These are phyloP conservation scores for Hyphodiscus hymeniophilus DNA, from an alignment of 495 filamentous ascomycete genomes.

Conservation along the genomic window DNA sequence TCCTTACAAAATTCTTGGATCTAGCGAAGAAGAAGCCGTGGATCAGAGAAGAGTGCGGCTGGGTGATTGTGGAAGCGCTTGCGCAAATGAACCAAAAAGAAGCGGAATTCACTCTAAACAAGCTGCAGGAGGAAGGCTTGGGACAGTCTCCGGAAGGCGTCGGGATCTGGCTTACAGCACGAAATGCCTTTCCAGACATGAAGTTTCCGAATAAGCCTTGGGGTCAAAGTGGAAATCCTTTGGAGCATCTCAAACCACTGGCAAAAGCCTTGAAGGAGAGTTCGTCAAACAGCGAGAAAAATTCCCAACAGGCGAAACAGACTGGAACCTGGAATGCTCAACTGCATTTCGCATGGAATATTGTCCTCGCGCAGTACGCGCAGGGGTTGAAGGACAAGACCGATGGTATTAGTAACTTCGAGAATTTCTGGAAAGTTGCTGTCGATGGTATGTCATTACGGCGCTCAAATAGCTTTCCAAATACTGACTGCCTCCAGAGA, in stretches of 20 bases:
- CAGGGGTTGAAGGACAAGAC: slow-evolving; percentile 25
- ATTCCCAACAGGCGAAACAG: slow-evolving; percentile 40
- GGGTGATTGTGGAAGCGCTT: slow-evolving; percentile 50
- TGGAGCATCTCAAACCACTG: slow-evolving; percentile 57
- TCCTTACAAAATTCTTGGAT: slow-evolving; percentile 51
- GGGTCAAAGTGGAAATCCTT: slow-evolving; percentile 57
- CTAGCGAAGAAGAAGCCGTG: slow-evolving; percentile 64
- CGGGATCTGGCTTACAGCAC: slow-evolving; percentile 72
- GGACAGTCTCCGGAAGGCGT: slow-evolving; percentile 77
- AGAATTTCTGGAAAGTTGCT: slow-evolving; percentile 78
- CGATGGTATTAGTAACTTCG: slow-evolving; percentile 45
- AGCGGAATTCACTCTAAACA: slow-evolving; percentile 53
- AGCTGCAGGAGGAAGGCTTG: slow-evolving; percentile 52
- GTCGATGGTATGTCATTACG: slow-evolving; percentile 56
- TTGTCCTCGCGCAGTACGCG: slow-evolving; percentile 51
- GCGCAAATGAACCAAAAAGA: slow-evolving; percentile 41
- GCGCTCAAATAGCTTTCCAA: slow-evolving; percentile 30
- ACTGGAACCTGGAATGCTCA: slow-evolving; percentile 67
- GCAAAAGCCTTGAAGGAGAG: slow-evolving; percentile 75
- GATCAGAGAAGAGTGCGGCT: slow-evolving; percentile 82
- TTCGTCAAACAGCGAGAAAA: slow-evolving; percentile 36
- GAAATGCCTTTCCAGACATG: slow-evolving; percentile 53
- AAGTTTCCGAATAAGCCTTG: slow-evolving; percentile 62
- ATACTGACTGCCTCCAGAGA: slow-evolving; percentile 29
- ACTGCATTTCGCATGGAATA: slow-evolving; percentile 81